Evolutionary conservation across 2,329 filamentous ascomycete genomes (phyloP).

Genomic region (Fusarium avenaceum): DNA sequence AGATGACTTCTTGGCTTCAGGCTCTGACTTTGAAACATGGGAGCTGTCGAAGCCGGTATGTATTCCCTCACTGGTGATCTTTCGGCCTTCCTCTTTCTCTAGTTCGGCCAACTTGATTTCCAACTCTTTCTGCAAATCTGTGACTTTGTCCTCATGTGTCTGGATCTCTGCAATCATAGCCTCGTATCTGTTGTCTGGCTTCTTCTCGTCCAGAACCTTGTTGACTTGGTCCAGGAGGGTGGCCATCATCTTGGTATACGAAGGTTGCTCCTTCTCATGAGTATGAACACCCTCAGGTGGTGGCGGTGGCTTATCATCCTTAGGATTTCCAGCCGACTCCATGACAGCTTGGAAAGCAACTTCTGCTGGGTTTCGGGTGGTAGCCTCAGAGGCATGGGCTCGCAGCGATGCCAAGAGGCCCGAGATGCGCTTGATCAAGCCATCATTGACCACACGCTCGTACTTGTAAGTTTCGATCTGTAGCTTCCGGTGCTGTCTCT

Average conservation of each 20-base stretch:
- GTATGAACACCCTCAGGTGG: conserved; percentile 84
- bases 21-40: conserved; percentile 75
- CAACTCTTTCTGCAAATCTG: conserved; percentile 81
- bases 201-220: conserved; percentile 82
- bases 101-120: conserved; percentile 80
- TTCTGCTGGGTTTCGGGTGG: conserved; percentile 77
- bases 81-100: conserved; percentile 85
- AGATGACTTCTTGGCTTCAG: conserved; percentile 62
- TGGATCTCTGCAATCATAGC: conserved; percentile 84
- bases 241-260: conserved; percentile 99
- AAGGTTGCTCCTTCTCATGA: conserved; percentile 79
- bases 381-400: conserved; percentile 77
- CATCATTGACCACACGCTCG: conserved; percentile 93
- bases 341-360: conserved; percentile 91
- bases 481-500: conserved; percentile 85
- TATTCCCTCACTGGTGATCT: conserved; percentile 93
- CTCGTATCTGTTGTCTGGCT: conserved; percentile 75
- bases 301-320: conserved; percentile 80
- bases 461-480: conserved; percentile 94
- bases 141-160: conserved; percentile 82
- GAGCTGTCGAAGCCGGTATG: conserved; percentile 93
- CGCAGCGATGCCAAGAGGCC: conserved; percentile 80
- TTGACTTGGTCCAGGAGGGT: conserved; percentile 95
- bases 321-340: conserved; percentile 79
- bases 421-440: conserved; percentile 86